Conservation (phyloP, 129 eudicot genomes). For the Flaveria trinervia region DNA sequence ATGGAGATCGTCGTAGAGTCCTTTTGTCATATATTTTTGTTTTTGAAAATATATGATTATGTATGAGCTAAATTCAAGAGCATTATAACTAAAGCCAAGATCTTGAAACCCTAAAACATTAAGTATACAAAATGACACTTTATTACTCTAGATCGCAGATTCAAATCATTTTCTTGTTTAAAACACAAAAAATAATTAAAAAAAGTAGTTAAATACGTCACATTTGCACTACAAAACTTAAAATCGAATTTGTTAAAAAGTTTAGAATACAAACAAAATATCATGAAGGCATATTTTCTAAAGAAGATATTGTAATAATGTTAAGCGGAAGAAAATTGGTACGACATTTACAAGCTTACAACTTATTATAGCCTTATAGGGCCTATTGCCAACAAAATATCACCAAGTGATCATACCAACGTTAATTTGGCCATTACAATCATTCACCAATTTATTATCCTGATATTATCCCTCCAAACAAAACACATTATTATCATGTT, state of each 20-base stretch:
- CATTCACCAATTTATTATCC: not conserved
- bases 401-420: not conserved
- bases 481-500: not conserved
- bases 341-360: not conserved
- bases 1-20: not conserved
- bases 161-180: no score
- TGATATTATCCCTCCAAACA: not conserved
- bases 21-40: not conserved
- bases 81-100: not conserved
- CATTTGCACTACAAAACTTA: not conserved
- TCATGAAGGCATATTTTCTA: not conserved
- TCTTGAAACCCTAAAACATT: no score
- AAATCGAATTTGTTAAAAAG: not conserved
- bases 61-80: not conserved
- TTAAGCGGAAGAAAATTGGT: not conserved
- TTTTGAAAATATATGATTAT: not conserved
- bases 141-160: no score
- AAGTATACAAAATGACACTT: no score
- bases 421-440: not conserved
- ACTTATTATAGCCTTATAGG: not conserved
- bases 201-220: no score
- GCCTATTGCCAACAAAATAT: constrained; percentile 7
- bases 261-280: constrained; percentile 5
- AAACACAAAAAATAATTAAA: no score
- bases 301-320: constrained; percentile 14